Evolutionary conservation across 768 basidiomycete species (phyloP).

Genomic region (Candolleomyces aberdarensis): DNA sequence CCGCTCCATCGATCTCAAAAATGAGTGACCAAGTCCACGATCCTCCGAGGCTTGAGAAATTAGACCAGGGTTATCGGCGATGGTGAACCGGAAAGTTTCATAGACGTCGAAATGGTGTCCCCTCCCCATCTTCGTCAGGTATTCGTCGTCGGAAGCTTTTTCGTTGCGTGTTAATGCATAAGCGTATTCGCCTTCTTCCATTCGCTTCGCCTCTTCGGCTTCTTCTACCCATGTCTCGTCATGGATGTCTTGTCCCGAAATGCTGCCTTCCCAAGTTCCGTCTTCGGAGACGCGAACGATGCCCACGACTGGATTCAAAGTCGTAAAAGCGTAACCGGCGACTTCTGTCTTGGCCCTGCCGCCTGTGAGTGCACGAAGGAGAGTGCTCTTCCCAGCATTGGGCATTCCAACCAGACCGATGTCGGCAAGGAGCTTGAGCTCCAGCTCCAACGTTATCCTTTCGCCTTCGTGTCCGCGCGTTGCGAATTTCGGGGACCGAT

Average conservation of each 20-base stretch:
- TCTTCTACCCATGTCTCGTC: conserved; percentile 68
- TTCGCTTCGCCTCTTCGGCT: conserved; percentile 38
- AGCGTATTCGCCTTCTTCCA: conserved; percentile 52
- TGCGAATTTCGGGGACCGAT: conserved; percentile 85
- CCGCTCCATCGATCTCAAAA: conserved; percentile 90
- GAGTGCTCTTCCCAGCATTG: conserved; percentile 90
- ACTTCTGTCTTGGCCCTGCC: conserved; percentile 82
- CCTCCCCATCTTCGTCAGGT: conserved; percentile 12
- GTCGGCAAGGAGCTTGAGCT: conserved; percentile 92
- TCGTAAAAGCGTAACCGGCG: conserved; percentile 92
- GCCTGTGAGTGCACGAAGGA: conserved; percentile 86
- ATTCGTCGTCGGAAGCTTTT: conserved; percentile 12
- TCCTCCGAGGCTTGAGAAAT: conserved; percentile 82
- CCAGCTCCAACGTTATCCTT: conserved; percentile 76
- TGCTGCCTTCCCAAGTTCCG: conserved; percentile 66
- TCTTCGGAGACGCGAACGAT: conserved; percentile 83
- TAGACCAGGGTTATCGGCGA: conserved; percentile 96
- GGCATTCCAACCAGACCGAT: conserved; percentile 96
- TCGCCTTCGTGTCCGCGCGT: conserved; percentile 76
- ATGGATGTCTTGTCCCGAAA: conserved; percentile 46
- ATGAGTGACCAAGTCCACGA: conserved; percentile 90
- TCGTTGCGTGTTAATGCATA: conserved; percentile 52
- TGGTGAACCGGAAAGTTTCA: conserved; percentile 87
- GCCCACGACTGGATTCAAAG: conserved; percentile 90
- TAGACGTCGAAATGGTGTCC: conserved; percentile 56